phyloP scores from a whole-genome alignment of 1,284 basidiomycete species.

The Tilletia horrida region DNA sequence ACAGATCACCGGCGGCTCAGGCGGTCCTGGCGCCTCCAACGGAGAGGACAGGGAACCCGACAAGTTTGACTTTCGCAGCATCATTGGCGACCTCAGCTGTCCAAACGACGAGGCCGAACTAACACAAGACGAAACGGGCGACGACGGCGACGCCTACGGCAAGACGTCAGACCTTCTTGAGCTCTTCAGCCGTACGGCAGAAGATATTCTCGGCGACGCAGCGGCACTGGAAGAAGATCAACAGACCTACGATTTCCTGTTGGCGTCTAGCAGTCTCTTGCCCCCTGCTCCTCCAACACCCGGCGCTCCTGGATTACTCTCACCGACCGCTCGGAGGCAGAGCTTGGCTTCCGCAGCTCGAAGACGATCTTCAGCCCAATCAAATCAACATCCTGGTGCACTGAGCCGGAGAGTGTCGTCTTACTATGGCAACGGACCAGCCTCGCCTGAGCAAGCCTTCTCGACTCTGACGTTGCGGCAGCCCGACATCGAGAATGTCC shows the following conservation, averaged over 20 bases:
- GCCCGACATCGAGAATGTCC: not conserved
- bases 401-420: too few relatives aligned
- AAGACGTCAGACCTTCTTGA: not conserved
- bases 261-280: too few relatives aligned
- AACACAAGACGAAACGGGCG: not conserved
- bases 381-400: not conserved
- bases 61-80: not conserved
- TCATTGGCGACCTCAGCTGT: not conserved
- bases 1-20: too few relatives aligned
- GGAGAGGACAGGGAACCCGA: not conserved
- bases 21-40: too few relatives aligned
- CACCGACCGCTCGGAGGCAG: not conserved
- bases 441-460: too few relatives aligned
- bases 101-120: not conserved
- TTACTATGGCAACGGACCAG: too few relatives aligned
- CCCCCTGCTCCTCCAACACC: too few relatives aligned
- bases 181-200: not conserved
- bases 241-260: too few relatives aligned
- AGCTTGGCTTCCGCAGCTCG: not conserved
- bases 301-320: not conserved
- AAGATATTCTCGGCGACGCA: not conserved
- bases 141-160: not conserved
- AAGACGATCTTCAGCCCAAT: constrained; percentile 4
- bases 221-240: too few relatives aligned
- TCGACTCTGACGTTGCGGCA: not conserved